Conservation (phyloP, 768 basidiomycete genomes). For the Psilocybe cyanescens region DNA sequence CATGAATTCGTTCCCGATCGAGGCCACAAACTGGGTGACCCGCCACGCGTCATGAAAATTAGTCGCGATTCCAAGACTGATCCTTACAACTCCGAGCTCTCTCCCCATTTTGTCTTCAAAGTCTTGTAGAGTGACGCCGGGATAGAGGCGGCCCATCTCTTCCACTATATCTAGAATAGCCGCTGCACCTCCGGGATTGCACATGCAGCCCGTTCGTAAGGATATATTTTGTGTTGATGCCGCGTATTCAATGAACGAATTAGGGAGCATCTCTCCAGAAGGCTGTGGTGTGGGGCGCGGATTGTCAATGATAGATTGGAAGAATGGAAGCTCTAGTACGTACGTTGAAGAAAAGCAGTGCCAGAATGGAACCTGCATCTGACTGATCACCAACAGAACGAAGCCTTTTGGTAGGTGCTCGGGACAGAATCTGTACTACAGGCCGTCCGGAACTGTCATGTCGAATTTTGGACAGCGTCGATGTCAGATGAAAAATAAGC, state of each 20-base stretch:
- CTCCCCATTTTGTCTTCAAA: conserved; percentile 64
- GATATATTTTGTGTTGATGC: conserved; percentile 70
- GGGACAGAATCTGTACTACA: conserved; percentile 72
- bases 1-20: conserved; percentile 40
- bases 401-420: conserved; percentile 54
- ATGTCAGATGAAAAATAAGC: conserved; percentile 63
- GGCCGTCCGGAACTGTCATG: conserved; percentile 64
- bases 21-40: conserved; percentile 51
- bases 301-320: conserved; percentile 10
- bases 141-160: conserved; percentile 63
- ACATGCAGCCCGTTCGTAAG: conserved; percentile 85
- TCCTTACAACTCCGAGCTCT: conserved; percentile 75
- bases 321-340: conserved; percentile 28
- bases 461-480: conserved; percentile 57
- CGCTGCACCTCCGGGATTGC: conserved; percentile 84
- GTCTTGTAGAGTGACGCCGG: conserved; percentile 62
- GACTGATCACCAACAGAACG: conserved; percentile 65
- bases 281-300: conserved; percentile 43
- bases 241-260: conserved; percentile 74
- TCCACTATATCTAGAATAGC: conserved; percentile 68
- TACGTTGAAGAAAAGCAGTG: conserved; percentile 67
- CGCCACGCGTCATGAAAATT: conserved; percentile 77
- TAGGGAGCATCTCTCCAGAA: conserved; percentile 66
- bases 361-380: conserved; percentile 66
- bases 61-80: conserved; percentile 80